Evolutionary conservation across 352 stramenopile genomes (phyloP), one percentile per base, ranked within the genome.

Genomic region (Halophytophthora batemanensis): DNA sequence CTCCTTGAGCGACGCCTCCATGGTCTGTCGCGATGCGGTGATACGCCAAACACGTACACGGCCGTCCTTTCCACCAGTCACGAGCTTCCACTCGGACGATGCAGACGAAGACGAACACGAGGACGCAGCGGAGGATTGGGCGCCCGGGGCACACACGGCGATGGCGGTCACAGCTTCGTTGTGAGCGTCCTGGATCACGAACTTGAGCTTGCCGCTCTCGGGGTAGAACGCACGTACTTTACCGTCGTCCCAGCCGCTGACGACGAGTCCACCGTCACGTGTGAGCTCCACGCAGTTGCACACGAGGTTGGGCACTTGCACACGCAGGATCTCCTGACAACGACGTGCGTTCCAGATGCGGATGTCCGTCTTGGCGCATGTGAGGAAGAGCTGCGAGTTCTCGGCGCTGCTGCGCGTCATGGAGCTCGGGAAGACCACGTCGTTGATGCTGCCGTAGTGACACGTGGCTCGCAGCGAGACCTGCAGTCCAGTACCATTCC

Each of bases 151-250:
- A 34, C 84, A 93, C 49, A 98, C 80, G 6, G 84, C 83, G 22
- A 99, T 84, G 5, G 95, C 93, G 1, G 91, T 98, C 28, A 98
- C 91, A n/a, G 78, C 87, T 54, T 98, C 93, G 56, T 87, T 93
- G 69, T 98, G 95, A 6, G 95, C 96, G 59, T 98, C 90, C 58
- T 95, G 88, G 63, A 99, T 98, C 42, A 98, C 95, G 61, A 98
- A 99, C 63, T 98, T 96, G 28, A 98, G 76, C 59, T 98, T 98
- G 45, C 96, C 96, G 52, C 71, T 96, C 61, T 98, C 93, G 6
- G 96, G 96, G 59, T 93, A 97, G 65, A 99, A 99, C 2, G 94
- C 94, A 17, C 96, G 86, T 14, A 99, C 96, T 63, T 98, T 98
- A 54, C 96, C 96, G 64, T 98, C 96, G 50, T 95, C 88, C 96